Conservation (phyloP, 2,329 filamentous ascomycete genomes). For the Truncatella angustata region DNA sequence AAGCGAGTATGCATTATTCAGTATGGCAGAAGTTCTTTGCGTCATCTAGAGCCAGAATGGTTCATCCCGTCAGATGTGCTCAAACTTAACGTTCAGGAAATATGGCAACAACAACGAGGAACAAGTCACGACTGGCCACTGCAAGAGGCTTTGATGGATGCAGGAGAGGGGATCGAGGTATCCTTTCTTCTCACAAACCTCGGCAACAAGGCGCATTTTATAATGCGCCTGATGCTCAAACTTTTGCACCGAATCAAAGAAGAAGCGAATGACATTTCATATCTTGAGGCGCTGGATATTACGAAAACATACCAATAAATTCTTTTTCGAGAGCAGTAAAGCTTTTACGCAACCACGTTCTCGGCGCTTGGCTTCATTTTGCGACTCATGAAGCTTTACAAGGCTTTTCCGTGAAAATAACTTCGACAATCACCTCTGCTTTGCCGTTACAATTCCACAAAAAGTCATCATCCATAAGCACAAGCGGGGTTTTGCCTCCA, state of each 20-base stretch:
- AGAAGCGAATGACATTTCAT: not conserved
- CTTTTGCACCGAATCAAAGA: not conserved
- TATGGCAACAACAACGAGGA: slow-evolving; percentile 15
- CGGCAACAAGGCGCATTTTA: slow-evolving; percentile 12
- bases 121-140: not conserved
- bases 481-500: not conserved
- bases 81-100: slow-evolving; percentile 14
- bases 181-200: slow-evolving; percentile 10
- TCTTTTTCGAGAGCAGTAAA: no score
- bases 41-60: slow-evolving; percentile 8
- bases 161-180: not conserved
- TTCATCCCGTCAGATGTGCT: not conserved
- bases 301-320: no score
- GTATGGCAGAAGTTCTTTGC: not conserved
- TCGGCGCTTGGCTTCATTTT: no score
- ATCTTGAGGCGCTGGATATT: not conserved
- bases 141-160: not conserved
- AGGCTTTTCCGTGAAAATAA: slow-evolving; percentile 12
- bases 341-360: no score
- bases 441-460: slow-evolving; percentile 8
- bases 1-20: slow-evolving; percentile 17
- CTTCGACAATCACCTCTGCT: slow-evolving; percentile 10
- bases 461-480: not conserved
- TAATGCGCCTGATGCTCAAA: slow-evolving; percentile 6
- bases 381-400: no score